Conservation (phyloP, 208 protist genomes). For the Trypanosoma brucei region DNA sequence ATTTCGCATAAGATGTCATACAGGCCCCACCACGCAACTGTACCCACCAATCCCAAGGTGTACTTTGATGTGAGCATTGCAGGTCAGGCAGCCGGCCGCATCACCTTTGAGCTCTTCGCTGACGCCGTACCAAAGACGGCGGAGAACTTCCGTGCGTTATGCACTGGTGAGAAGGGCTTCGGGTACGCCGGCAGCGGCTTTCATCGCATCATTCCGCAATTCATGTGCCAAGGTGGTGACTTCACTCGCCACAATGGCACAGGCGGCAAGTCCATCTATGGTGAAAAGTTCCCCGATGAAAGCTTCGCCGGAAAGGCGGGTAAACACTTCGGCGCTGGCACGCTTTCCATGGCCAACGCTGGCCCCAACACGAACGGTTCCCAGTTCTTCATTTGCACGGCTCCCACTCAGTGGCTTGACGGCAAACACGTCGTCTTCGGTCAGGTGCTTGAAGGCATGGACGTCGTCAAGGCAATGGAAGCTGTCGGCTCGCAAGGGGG, state of each 20-base stretch:
- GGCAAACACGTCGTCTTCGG: constrained; percentile 97
- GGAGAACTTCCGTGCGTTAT: constrained; percentile 80
- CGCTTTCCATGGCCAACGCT: constrained; percentile 66
- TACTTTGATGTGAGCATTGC: constrained; percentile 61
- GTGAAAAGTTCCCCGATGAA: constrained; percentile 81
- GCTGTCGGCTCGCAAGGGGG: constrained; percentile 53
- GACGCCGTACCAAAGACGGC: constrained; percentile 81
- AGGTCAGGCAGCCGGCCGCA: constrained; percentile 32
- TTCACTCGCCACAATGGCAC: constrained; percentile 84
- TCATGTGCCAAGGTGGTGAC: constrained; percentile 91
- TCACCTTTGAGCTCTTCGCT: constrained; percentile 78
- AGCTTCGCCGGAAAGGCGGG: constrained; percentile 76
- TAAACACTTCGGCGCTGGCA: constrained; percentile 59
- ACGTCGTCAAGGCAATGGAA: constrained; percentile 86
- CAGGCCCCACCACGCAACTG: constrained; percentile 75
- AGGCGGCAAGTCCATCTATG: constrained; percentile 83
- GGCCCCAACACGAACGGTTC: constrained; percentile 74
- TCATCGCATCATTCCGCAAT: constrained; percentile 87
- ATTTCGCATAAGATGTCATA: constrained; percentile 43
- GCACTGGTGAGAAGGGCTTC: constrained; percentile 64
- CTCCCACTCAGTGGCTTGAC: constrained; percentile 80
- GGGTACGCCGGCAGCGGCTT: constrained; percentile 87
- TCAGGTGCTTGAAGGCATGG: constrained; percentile 85
- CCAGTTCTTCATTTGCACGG: constrained; percentile 82
- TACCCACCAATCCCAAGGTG: constrained; percentile 74